These are phyloP conservation scores for Globisporangium viniferum DNA, from an alignment of 352 stramenopile species.

Conservation along the genomic window DNA sequence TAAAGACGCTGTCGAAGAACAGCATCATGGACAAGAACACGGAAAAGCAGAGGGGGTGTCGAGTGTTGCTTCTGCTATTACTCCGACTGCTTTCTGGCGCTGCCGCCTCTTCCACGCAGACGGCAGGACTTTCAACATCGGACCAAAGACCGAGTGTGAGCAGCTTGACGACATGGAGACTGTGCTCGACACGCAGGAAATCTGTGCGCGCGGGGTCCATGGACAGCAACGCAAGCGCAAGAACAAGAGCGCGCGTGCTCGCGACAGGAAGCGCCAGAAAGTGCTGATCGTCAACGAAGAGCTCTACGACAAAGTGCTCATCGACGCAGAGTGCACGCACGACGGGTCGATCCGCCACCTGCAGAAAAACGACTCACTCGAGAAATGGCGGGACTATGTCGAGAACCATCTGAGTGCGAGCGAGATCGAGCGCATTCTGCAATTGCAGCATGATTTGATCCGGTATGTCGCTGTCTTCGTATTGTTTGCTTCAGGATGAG, in stretches of 20 bases:
- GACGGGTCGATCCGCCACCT: slow-evolving; percentile 92
- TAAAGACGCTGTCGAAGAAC: neutral
- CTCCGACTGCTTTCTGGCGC: slow-evolving; percentile 31
- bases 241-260: slow-evolving; percentile 88
- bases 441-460: slow-evolving; percentile 61
- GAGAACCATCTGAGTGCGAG: slow-evolving; percentile 50
- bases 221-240: slow-evolving; percentile 72
- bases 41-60: neutral
- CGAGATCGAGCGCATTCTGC: slow-evolving; percentile 56
- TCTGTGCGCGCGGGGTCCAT: slow-evolving; percentile 35
- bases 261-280: slow-evolving; percentile 48
- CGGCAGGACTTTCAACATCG: slow-evolving; percentile 65
- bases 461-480: slow-evolving; percentile 15
- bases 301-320: slow-evolving; percentile 92
- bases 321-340: slow-evolving; percentile 95
- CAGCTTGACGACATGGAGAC: slow-evolving; percentile 36
- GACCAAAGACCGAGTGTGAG: slow-evolving; percentile 44
- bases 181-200: slow-evolving; percentile 70
- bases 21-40: neutral
- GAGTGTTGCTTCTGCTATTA: neutral
- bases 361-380: slow-evolving; percentile 57
- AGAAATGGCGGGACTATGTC: slow-evolving; percentile 80
- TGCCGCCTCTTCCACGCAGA: slow-evolving; percentile 80
- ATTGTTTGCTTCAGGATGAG: neutral
- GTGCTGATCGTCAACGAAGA: slow-evolving; percentile 20